Evolutionary conservation across 495 filamentous ascomycete species (phyloP).

Genomic region (Tetracladium setigerum): DNA sequence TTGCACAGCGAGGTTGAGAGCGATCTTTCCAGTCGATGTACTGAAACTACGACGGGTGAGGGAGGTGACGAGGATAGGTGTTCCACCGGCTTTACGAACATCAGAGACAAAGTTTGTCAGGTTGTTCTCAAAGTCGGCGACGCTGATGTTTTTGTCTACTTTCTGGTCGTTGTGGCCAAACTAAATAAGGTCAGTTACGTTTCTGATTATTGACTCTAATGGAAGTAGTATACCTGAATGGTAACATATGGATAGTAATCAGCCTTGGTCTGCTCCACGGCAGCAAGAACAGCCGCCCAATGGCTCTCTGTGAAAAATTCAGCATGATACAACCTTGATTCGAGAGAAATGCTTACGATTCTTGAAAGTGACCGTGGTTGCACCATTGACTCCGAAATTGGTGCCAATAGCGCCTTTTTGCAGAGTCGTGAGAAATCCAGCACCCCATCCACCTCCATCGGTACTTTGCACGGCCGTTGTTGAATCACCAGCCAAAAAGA

Average conservation of each 20-base stretch:
- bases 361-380: slow-evolving; percentile 43
- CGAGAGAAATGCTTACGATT: no score
- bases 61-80: slow-evolving; percentile 36
- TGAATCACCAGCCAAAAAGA: slow-evolving; percentile 45
- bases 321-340: no score
- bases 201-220: not conserved
- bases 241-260: slow-evolving; percentile 37
- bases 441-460: slow-evolving; percentile 37
- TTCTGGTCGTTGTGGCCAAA: slow-evolving; percentile 54
- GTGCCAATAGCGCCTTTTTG: slow-evolving; percentile 31
- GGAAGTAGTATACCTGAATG: slow-evolving; percentile 26
- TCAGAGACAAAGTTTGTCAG: slow-evolving; percentile 33
- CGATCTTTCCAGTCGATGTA: slow-evolving; percentile 25
- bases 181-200: slow-evolving; percentile 18
- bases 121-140: slow-evolving; percentile 31
- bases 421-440: slow-evolving; percentile 40
- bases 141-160: slow-evolving; percentile 24
- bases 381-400: slow-evolving; percentile 43
- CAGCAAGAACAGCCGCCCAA: slow-evolving; percentile 36
- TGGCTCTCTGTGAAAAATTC: slow-evolving; percentile 33
- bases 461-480: slow-evolving; percentile 35
- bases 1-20: slow-evolving; percentile 31
- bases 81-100: slow-evolving; percentile 29
- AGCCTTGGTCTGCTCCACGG: slow-evolving; percentile 19
- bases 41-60: slow-evolving; percentile 33